phyloP scores from a whole-genome alignment of 345 rosid species.

The Acer yangbiense region DNA sequence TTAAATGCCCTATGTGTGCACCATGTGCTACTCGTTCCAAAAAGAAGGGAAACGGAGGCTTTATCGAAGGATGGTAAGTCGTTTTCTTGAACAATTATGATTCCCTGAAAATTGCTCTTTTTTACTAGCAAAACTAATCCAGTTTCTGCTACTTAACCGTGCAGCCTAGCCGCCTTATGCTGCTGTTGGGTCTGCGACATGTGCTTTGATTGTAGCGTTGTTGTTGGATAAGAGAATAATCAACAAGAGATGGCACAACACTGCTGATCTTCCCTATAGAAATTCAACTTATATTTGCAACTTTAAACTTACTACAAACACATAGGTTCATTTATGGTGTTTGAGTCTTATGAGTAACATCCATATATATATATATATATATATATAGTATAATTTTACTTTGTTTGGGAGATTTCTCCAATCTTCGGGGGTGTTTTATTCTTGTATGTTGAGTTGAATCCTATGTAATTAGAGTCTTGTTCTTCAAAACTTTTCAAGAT shows the following conservation, averaged over 20 bases:
- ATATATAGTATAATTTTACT: not conserved
- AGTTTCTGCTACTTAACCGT: not conserved
- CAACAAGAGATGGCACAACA: not conserved
- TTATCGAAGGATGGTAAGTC: slow-evolving; percentile 15
- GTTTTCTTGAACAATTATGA: not conserved
- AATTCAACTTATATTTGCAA: too few species aligned
- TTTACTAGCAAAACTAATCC: not conserved
- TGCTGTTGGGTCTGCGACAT: slow-evolving; percentile 19
- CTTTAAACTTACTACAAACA: too few species aligned
- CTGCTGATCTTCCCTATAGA: not conserved
- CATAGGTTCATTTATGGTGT: too few species aligned
- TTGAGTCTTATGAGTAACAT: too few species aligned
- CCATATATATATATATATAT: not conserved
- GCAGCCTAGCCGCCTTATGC: slow-evolving; percentile 20
- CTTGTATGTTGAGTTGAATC: not conserved
- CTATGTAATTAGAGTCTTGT: not conserved
- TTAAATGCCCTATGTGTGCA: slow-evolving; percentile 3
- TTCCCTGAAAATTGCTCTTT: not conserved
- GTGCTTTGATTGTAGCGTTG: slow-evolving; percentile 12
- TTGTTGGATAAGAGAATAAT: not conserved
- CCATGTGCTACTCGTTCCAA: not conserved
- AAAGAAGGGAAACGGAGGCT: slow-evolving; percentile 11
- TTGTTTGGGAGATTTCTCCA: not conserved
- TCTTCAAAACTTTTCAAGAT: not conserved
- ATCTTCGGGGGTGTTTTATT: not conserved